phyloP scores from a whole-genome alignment of 2,329 filamentous ascomycete species.

The Penicillium corylophilum region DNA sequence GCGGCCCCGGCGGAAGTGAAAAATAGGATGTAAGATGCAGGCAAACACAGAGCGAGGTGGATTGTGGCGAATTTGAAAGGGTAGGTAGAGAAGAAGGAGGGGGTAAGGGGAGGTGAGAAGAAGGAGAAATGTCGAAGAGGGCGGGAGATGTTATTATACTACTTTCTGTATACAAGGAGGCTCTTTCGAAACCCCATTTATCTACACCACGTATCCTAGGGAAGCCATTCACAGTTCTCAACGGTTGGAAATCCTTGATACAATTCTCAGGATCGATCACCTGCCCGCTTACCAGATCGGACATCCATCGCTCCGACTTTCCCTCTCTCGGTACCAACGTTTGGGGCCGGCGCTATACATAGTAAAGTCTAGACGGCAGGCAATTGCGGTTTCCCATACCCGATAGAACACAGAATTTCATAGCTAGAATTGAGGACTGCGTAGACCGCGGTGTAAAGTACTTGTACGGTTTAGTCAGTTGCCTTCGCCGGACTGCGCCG shows the following conservation, averaged over 20 bases:
- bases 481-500: slow-evolving; percentile 30
- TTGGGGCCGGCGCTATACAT: slow-evolving; percentile 5
- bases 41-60: slow-evolving; percentile 7
- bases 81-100: background rate
- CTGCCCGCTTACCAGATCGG: slow-evolving; percentile 16
- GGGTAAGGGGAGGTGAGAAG: background rate
- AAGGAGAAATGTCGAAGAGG: background rate
- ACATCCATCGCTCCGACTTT: slow-evolving; percentile 16
- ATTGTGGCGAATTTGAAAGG: slow-evolving; percentile 3
- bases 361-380: background rate
- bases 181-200: background rate
- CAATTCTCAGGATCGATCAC: background rate
- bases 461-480: slow-evolving; percentile 14
- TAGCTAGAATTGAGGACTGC: background rate
- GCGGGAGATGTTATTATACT: background rate
- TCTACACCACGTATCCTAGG: background rate
- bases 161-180: background rate
- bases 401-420: background rate
- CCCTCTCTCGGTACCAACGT: slow-evolving; percentile 19
- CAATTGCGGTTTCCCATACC: background rate
- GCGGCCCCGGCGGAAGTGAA: slow-evolving; percentile 16
- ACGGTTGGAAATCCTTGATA: background rate
- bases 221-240: no score
- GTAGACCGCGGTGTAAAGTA: background rate
- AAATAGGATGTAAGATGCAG: slow-evolving; percentile 11